phyloP scores from a whole-genome alignment of 768 basidiomycete species.

The Symmetrospora coprosmae region DNA sequence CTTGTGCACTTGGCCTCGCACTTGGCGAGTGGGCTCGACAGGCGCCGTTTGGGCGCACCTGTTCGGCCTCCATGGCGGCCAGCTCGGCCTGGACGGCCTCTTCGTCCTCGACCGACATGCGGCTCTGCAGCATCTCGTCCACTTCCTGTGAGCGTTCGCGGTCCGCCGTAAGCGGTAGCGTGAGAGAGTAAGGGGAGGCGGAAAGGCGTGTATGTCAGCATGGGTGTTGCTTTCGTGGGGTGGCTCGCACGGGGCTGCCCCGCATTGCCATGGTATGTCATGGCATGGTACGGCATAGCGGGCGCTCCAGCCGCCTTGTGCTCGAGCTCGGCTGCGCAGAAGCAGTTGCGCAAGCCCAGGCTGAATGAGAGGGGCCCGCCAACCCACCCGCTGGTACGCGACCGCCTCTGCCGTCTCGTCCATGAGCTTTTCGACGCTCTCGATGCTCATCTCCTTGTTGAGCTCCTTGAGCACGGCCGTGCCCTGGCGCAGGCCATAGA shows the following conservation, averaged over 20 bases:
- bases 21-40: no score
- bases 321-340: background rate
- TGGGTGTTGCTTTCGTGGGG: no score
- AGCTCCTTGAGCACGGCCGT: constrained; percentile 85
- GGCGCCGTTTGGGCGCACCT: constrained; percentile 48
- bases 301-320: background rate
- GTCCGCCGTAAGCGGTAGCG: no score
- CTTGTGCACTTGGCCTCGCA: no score
- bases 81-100: constrained; percentile 82
- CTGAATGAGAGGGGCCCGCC: no score
- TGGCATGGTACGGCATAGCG: no score
- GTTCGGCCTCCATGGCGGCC: constrained; percentile 50
- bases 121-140: constrained; percentile 66
- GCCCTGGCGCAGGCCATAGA: constrained; percentile 84
- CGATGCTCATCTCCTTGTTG: constrained; percentile 80
- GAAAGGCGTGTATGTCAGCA: background rate
- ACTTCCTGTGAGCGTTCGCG: no score
- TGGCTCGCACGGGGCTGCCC: no score
- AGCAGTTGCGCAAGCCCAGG: background rate
- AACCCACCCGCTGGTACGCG: constrained; percentile 68
- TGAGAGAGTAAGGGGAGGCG: background rate
- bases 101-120: constrained; percentile 74
- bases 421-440: constrained; percentile 83
- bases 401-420: constrained; percentile 84
- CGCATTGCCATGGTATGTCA: no score